phyloP scores from a whole-genome alignment of 305 asterid species.

The Fraxinus baroniana region DNA sequence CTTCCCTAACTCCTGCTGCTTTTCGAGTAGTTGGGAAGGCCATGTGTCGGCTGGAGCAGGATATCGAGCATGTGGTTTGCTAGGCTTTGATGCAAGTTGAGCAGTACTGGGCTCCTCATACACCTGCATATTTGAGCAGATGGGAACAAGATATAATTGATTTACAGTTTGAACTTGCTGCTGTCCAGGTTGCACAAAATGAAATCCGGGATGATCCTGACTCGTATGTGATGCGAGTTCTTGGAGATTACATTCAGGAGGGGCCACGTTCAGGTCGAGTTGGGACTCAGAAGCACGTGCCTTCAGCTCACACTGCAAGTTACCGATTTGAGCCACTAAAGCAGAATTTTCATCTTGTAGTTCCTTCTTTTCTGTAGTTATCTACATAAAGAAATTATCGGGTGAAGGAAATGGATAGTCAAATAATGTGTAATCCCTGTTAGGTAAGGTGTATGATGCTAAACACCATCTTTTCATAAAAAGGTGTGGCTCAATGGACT shows the following conservation, averaged over 20 bases:
- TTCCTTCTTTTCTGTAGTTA: conserved; percentile 49
- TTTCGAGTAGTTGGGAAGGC: conserved; percentile 55
- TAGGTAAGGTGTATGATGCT: background rate
- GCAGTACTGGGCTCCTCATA: conserved; percentile 26
- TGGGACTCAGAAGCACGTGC: conserved; percentile 31
- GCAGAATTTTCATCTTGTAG: conserved; percentile 50
- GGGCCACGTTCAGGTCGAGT: conserved; percentile 51
- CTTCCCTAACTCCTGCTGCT: conserved; percentile 25
- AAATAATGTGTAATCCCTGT: background rate
- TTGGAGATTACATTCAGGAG: conserved; percentile 30
- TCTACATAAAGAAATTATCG: conserved; percentile 28
- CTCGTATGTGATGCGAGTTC: conserved; percentile 13
- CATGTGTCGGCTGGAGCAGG: conserved; percentile 54
- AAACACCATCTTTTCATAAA: background rate
- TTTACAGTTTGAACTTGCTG: conserved; percentile 38
- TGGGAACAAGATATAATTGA: conserved; percentile 33
- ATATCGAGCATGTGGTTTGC: conserved; percentile 66
- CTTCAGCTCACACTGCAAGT: conserved; percentile 41
- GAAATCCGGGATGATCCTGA: conserved; percentile 21
- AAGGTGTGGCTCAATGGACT: background rate
- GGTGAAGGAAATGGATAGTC: background rate
- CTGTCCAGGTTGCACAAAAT: conserved; percentile 24
- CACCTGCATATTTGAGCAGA: conserved; percentile 31
- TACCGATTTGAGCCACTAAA: conserved; percentile 41
- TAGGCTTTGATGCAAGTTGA: conserved; percentile 22